Conservation (phyloP, 495 filamentous ascomycete genomes). For the Neurospora sp. region DNA sequence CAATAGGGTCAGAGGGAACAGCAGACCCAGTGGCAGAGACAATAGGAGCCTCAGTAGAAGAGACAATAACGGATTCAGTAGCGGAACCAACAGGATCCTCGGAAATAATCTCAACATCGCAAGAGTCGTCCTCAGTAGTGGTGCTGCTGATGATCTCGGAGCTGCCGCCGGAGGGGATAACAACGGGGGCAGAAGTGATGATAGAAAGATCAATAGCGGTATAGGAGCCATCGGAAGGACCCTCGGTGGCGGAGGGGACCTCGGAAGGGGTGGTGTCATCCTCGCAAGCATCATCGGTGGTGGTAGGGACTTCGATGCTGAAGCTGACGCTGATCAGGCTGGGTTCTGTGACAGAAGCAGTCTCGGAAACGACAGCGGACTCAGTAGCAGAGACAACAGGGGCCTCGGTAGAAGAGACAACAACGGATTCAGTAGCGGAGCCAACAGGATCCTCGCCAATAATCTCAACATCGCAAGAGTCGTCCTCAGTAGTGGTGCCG, state of each 20-base stretch:
- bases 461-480: neutral
- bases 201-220: neutral
- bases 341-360: neutral
- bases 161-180: neutral
- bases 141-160: neutral
- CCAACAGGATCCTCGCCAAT: neutral
- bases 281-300: neutral
- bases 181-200: constrained; percentile 1
- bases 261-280: neutral
- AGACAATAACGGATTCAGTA: neutral
- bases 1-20: too few relatives aligned
- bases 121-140: constrained; percentile 4
- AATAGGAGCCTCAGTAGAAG: neutral
- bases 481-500: neutral
- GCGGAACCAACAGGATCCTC: neutral
- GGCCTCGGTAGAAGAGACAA: neutral
- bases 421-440: too few relatives aligned
- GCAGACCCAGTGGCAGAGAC: neutral
- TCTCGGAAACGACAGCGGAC: neutral
- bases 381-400: neutral
- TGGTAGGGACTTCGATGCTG: neutral
- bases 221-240: neutral
- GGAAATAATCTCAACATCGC: neutral
- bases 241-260: neutral
- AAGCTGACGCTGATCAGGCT: neutral